Evolutionary conservation across 2,329 filamentous ascomycete genomes (phyloP).

Genomic region (Byssothecium circinans): DNA sequence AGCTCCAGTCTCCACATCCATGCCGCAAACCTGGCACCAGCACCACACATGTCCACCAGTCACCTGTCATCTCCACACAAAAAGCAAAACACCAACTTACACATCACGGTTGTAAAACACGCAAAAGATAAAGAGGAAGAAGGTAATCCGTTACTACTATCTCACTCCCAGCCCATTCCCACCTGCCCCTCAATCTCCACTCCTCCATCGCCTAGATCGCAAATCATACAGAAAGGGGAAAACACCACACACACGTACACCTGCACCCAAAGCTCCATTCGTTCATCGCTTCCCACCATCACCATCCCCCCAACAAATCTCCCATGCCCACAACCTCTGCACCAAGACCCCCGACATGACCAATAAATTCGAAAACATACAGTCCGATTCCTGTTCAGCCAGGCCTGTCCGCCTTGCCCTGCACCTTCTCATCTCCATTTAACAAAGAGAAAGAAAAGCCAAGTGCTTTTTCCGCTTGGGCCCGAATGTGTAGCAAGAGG

Average conservation of each 20-base stretch:
- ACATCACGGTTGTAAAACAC: too few species aligned
- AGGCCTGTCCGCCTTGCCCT: constrained; percentile 8
- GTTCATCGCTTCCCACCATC: background rate
- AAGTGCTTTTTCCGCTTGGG: too few species aligned
- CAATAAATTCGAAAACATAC: constrained; percentile 23
- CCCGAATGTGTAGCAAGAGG: too few species aligned
- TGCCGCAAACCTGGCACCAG: too few species aligned
- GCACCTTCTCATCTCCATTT: constrained; percentile 7
- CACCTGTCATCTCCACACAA: too few species aligned
- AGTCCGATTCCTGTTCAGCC: constrained; percentile 16
- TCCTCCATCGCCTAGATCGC: background rate
- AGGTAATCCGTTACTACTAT: background rate
- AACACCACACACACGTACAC: background rate
- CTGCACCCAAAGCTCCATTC: background rate
- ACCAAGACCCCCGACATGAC: background rate
- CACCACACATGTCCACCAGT: too few species aligned
- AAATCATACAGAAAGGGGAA: background rate
- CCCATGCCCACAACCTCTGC: background rate
- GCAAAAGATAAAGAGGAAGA: background rate
- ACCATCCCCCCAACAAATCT: background rate
- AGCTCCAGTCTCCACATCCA: too few species aligned
- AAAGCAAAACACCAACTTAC: too few species aligned
- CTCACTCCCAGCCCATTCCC: background rate
- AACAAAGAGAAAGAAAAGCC: too few species aligned
- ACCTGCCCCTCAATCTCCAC: background rate